Evolutionary conservation across 192 early-diverging fungal genomes (phyloP).

Genomic region (Geranomyces michiganensis): DNA sequence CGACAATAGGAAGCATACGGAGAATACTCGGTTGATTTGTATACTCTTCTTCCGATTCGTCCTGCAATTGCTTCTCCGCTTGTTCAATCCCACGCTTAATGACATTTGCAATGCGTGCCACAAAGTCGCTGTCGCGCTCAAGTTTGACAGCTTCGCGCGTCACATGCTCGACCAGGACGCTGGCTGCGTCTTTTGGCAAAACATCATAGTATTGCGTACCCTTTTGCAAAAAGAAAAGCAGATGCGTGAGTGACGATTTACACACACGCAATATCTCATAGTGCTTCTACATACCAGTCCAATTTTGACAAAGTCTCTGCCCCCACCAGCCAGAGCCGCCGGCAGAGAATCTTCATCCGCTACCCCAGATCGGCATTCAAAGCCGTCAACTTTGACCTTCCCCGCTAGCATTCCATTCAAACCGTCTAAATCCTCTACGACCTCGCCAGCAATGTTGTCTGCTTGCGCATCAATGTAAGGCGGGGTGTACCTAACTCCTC

Average conservation of each 20-base stretch:
- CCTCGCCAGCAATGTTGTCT: slow-evolving; percentile 8
- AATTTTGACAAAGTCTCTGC: slow-evolving; percentile 8
- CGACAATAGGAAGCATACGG: slow-evolving; percentile 29
- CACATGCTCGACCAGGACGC: slow-evolving; percentile 9
- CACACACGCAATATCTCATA: no score
- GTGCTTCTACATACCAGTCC: slow-evolving; percentile 10
- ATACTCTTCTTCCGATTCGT: slow-evolving; percentile 22
- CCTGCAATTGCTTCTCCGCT: slow-evolving; percentile 29
- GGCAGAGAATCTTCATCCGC: not conserved
- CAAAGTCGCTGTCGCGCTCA: slow-evolving; percentile 30
- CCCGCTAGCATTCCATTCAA: slow-evolving; percentile 15
- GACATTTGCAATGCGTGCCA: slow-evolving; percentile 25
- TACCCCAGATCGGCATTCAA: not conserved
- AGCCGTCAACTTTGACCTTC: not conserved
- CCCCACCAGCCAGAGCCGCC: not conserved
- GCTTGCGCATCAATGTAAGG: slow-evolving; percentile 28
- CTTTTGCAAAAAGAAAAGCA: not conserved
- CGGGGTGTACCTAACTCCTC: slow-evolving; percentile 25
- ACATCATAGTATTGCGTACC: not conserved
- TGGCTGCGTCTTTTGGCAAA: not conserved
- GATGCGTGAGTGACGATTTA: not conserved
- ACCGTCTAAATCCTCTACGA: slow-evolving; percentile 25
- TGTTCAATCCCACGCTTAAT: slow-evolving; percentile 32
- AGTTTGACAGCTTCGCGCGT: slow-evolving; percentile 9
- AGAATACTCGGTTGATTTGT: slow-evolving; percentile 29